phyloP scores from a whole-genome alignment of 106 monocot genomes.

The Alisma plantagoaquatica region DNA sequence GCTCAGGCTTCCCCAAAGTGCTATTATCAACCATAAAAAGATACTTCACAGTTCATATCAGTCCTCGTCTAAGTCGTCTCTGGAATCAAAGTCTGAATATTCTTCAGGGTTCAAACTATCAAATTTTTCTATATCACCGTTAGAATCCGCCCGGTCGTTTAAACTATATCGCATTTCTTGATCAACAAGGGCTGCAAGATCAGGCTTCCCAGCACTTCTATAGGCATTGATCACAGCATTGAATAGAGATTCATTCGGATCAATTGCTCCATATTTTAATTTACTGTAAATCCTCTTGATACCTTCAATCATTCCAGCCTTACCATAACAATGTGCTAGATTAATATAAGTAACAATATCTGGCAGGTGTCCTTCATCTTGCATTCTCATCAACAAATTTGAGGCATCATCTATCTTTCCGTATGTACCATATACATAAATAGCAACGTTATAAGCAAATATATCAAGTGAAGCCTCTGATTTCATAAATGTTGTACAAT shows the following conservation, averaged over 20 bases:
- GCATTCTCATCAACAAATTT: constrained; percentile 66
- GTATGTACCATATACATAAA: constrained; percentile 44
- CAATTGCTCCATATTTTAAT: constrained; percentile 45
- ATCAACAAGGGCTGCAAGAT: constrained; percentile 52
- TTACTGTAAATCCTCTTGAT: constrained; percentile 50
- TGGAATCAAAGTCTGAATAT: too few species aligned
- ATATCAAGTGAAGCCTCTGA: constrained; percentile 25
- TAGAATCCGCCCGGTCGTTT: not conserved
- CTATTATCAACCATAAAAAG: too few species aligned
- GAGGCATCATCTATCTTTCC: constrained; percentile 53
- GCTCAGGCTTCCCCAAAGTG: too few species aligned
- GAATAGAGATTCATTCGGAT: constrained; percentile 40
- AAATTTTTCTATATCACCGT: too few species aligned
- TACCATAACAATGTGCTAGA: constrained; percentile 63
- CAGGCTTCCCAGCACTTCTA: constrained; percentile 32
- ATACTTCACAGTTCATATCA: too few species aligned
- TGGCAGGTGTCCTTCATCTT: constrained; percentile 47
- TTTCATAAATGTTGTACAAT: constrained; percentile 31
- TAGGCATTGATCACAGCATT: constrained; percentile 41
- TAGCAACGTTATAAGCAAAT: constrained; percentile 55
- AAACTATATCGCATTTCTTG: constrained; percentile 66
- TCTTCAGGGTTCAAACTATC: too few species aligned
- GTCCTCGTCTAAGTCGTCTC: too few species aligned
- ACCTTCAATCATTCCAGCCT: constrained; percentile 63
- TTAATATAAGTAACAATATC: constrained; percentile 60